phyloP scores from a whole-genome alignment of 495 filamentous ascomycete species.

The Penicillium steckii region DNA sequence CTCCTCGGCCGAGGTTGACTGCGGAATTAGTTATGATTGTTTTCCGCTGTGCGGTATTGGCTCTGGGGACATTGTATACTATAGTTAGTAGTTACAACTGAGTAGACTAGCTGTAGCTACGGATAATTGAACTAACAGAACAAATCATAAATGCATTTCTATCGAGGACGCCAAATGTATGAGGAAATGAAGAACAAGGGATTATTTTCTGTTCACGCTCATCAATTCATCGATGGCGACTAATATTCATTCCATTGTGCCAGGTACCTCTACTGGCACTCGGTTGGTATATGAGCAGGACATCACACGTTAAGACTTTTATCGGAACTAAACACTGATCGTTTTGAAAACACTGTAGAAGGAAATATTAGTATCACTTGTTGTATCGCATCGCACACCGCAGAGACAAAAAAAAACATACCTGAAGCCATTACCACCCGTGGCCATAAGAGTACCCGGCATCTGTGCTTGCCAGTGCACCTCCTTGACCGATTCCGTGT shows the following conservation, averaged over 20 bases:
- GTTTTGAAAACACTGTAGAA: conserved; percentile 52
- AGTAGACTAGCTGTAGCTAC: too few relatives aligned
- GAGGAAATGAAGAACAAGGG: conserved; percentile 1
- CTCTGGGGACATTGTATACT: background rate
- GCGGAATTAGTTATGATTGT: conserved; percentile 12
- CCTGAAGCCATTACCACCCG: conserved; percentile 82
- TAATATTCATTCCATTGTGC: conserved; percentile 10
- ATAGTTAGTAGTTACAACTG: too few relatives aligned
- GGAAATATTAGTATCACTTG: conserved; percentile 17
- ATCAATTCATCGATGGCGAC: conserved; percentile 6
- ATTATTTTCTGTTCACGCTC: conserved; percentile 14
- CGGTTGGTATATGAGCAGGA: conserved; percentile 34
- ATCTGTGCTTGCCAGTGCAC: conserved; percentile 97
- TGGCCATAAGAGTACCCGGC: conserved; percentile 85
- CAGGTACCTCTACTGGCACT: conserved; percentile 20
- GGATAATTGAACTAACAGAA: background rate
- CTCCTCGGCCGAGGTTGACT: conserved; percentile 7
- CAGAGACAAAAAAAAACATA: conserved; percentile 22
- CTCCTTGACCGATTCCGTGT: conserved; percentile 91
- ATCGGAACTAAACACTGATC: conserved; percentile 48
- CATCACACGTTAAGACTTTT: conserved; percentile 31
- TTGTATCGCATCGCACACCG: background rate
- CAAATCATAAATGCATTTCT: background rate
- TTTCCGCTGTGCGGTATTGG: conserved; percentile 9
- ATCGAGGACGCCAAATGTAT: conserved; percentile 2